These are phyloP conservation scores for Colletotrichum sublineola DNA, from an alignment of 2,329 filamentous ascomycete genomes.

Conservation along the genomic window DNA sequence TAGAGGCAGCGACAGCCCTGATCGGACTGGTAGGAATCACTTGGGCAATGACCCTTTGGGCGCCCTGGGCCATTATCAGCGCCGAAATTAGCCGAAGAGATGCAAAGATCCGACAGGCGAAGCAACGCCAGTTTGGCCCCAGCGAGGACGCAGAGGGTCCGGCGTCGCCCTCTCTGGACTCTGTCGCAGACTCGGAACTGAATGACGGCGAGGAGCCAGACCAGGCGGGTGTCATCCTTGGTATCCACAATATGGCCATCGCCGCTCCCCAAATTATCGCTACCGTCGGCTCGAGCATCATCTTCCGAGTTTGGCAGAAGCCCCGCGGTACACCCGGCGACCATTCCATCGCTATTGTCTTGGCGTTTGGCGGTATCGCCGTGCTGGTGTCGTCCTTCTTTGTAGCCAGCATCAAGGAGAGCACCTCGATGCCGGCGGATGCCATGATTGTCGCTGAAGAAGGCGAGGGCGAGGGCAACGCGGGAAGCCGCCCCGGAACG, in stretches of 20 bases:
- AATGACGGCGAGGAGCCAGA: slow-evolving; percentile 72
- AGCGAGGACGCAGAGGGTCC: slow-evolving; percentile 32
- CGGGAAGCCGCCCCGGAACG: slow-evolving; percentile 47
- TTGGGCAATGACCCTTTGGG: slow-evolving; percentile 95
- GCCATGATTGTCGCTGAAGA: slow-evolving; percentile 58
- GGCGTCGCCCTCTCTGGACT: slow-evolving; percentile 32
- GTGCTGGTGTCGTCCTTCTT: slow-evolving; percentile 83
- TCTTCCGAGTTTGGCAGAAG: slow-evolving; percentile 90
- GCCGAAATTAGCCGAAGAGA: slow-evolving; percentile 91
- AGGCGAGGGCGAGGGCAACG: slow-evolving; percentile 50
- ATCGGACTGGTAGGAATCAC: slow-evolving; percentile 88
- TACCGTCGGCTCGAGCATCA: slow-evolving; percentile 83
- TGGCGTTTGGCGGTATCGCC: slow-evolving; percentile 85
- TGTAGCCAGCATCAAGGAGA: slow-evolving; percentile 76
- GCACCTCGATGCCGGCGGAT: slow-evolving; percentile 57
- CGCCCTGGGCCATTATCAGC: slow-evolving; percentile 94
- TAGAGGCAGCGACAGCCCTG: slow-evolving; percentile 79
- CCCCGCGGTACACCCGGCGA: slow-evolving; percentile 87
- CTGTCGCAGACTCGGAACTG: slow-evolving; percentile 32
- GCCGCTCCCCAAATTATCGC: slow-evolving; percentile 92
- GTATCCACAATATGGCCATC: slow-evolving; percentile 96
- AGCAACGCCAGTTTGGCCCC: slow-evolving; percentile 45
- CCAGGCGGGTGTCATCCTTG: slow-evolving; percentile 90
- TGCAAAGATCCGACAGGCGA: slow-evolving; percentile 62
- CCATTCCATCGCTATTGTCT: slow-evolving; percentile 86